Base-by-base conservation (phyloP, 495 filamentous ascomycete species). In the Neurospora sp. region DNA sequence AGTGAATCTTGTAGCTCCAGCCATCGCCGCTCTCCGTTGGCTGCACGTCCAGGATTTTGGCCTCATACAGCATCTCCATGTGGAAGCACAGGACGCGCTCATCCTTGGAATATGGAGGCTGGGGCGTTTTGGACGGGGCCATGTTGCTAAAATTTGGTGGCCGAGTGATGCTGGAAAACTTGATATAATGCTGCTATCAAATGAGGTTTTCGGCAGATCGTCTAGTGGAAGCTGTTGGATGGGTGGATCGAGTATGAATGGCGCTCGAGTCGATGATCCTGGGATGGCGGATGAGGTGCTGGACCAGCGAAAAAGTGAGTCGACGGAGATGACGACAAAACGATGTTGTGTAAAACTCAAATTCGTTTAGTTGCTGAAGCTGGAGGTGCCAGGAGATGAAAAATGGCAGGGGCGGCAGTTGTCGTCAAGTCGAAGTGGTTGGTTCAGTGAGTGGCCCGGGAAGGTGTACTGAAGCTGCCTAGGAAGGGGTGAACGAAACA, bases 31-130 rank as follows among this genome's bases (percentile, higher is more conserved):
- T 90, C 81, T 85, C 88, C 12, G 86, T 84, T 54, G 92, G 85
- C 66, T 87, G 86, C 71, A 89, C 87, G 59, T 98, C 95, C 42
- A 97, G 85, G 54, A 99, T 91, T 83, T 98, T 98, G 73, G 96
- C 95, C 82, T 99, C 96, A 80, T 99, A 99, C 20, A 99, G 88
- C 79, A 98, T 89, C 73, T 97, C 94, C 82, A 93, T 92, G 80
- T 99, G 96, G 77, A 99, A 99, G 84, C 96, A 99, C 27, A 99
- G 89, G 46, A 96, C 95, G 77, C 90, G 92, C 84, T 99, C 96
- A 77, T 98, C 94, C 81, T 96, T 96, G 70, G 84, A 84, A 81
- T 92, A 99, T 40, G 86, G 88, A 23, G 90, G 87, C 66, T 76
- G 80, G 38, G 81, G 79, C 41, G 79, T 79, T 79, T 82, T 80